Conservation (phyloP, 2,329 filamentous ascomycete genomes). For the Apiospora kogelbergensis region DNA sequence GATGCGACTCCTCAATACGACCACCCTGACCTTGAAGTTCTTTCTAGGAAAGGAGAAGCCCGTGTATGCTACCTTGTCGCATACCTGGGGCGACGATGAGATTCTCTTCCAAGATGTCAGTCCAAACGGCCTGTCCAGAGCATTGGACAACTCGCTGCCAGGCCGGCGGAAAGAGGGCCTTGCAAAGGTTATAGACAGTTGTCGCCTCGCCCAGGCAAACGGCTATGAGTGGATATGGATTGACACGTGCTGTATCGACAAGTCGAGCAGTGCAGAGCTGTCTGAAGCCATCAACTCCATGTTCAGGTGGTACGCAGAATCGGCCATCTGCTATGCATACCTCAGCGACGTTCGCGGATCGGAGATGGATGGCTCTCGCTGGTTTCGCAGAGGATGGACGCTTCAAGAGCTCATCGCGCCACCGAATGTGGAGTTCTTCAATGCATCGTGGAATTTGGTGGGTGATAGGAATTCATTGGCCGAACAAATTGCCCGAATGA, state of each 20-base stretch:
- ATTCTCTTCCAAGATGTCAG: slow-evolving; percentile 24
- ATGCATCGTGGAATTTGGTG: background rate
- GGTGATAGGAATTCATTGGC: background rate
- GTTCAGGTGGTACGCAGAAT: background rate
- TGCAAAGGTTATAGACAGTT: background rate
- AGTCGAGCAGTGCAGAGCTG: background rate
- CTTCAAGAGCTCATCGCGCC: background rate
- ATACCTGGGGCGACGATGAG: slow-evolving; percentile 28
- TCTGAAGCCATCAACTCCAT: background rate
- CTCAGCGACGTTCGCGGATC: background rate
- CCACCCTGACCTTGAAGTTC: background rate
- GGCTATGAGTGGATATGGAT: background rate
- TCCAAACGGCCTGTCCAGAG: background rate
- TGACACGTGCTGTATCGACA: background rate
- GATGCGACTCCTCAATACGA: background rate
- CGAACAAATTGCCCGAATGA: background rate
- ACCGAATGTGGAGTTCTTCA: background rate
- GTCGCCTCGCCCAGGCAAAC: background rate
- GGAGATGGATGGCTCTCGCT: background rate
- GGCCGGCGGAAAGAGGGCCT: background rate
- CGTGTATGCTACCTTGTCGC: slow-evolving; percentile 29
- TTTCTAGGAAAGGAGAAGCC: background rate
- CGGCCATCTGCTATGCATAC: background rate
- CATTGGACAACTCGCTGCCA: no score
- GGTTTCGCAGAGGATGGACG: background rate